Conservation (phyloP, 805 yeast species). For the Starmerella vitae region DNA sequence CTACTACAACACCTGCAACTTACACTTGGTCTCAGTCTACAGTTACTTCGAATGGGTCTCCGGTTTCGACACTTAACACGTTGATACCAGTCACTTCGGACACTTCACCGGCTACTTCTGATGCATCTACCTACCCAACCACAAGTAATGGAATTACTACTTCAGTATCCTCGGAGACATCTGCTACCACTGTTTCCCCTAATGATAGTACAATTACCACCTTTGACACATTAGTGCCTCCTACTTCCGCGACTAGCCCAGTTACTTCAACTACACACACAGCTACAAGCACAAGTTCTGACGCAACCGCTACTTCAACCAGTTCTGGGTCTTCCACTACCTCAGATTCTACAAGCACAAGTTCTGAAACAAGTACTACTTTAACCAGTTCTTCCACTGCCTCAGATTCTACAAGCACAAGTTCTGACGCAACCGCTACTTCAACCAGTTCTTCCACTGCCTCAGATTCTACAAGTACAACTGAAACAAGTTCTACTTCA, state of each 20-base stretch:
- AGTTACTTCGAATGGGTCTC: not conserved
- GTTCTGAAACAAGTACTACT: not conserved
- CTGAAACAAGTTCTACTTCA: not conserved
- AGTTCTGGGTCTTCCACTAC: too few species aligned
- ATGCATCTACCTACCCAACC: too few species aligned
- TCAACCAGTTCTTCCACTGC: not conserved
- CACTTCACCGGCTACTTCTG: too few species aligned
- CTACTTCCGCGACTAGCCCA: not conserved
- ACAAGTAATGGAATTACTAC: too few species aligned
- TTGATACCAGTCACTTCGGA: not conserved
- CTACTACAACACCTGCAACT: not conserved
- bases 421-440: not conserved
- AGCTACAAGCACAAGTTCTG: not conserved
- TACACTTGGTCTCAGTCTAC: not conserved
- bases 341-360: too few species aligned
- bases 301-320: not conserved
- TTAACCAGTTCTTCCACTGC: not conserved
- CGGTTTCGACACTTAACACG: not conserved
- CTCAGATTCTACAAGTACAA: not conserved
- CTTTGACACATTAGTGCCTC: not conserved
- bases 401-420: not conserved
- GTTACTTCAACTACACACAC: not conserved
- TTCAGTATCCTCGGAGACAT: not conserved
- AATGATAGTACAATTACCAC: not conserved
- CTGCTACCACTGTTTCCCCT: not conserved